A percentile compares a stretch with the other conserved stretches of the same genome.
Evolutionary conservation across 495 filamentous ascomycete species (phyloP).

Genomic region (Geopyxis carbonaria): DNA sequence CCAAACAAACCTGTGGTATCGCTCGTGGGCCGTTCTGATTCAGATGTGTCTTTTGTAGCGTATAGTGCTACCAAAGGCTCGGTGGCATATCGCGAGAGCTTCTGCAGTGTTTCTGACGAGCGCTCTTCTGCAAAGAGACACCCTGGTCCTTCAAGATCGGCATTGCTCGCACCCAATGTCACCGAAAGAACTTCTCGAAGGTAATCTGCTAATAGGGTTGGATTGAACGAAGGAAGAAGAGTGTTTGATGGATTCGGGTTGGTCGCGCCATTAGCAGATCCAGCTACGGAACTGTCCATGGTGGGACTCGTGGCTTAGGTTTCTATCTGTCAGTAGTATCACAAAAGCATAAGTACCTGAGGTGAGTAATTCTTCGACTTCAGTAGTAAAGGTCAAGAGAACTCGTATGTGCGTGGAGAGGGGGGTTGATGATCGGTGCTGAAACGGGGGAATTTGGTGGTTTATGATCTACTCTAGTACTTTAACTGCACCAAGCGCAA

Average conservation of each 20-base stretch:
- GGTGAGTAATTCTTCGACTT: no score
- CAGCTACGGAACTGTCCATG: conserved; percentile 17
- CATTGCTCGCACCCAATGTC: conserved; percentile 64
- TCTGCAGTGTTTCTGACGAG: conserved; percentile 60
- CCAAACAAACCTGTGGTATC: conserved; percentile 16
- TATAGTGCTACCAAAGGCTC: conserved; percentile 79
- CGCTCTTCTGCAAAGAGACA: conserved; percentile 61
- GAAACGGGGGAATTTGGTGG: no score
- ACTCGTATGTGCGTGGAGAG: no score
- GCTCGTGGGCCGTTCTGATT: conserved; percentile 30
- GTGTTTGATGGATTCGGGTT: conserved; percentile 10
- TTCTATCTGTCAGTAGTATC: no score
- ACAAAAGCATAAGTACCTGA: no score
- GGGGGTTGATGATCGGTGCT: no score
- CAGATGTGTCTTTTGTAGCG: conserved; percentile 62
- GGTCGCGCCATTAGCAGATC: conserved; percentile 9
- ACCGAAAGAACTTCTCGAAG: conserved; percentile 61
- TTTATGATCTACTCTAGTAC: no score
- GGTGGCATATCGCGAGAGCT: conserved; percentile 75
- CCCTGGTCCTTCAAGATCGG: conserved; percentile 60
- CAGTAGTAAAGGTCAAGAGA: no score
- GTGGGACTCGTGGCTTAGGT: no score
- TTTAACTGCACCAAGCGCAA: no score
- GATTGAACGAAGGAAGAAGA: conserved; percentile 27
- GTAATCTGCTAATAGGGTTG: conserved; percentile 56